These are phyloP conservation scores for Podila epicladia DNA, from an alignment of 192 early-diverging fungal species.

Conservation along the genomic window DNA sequence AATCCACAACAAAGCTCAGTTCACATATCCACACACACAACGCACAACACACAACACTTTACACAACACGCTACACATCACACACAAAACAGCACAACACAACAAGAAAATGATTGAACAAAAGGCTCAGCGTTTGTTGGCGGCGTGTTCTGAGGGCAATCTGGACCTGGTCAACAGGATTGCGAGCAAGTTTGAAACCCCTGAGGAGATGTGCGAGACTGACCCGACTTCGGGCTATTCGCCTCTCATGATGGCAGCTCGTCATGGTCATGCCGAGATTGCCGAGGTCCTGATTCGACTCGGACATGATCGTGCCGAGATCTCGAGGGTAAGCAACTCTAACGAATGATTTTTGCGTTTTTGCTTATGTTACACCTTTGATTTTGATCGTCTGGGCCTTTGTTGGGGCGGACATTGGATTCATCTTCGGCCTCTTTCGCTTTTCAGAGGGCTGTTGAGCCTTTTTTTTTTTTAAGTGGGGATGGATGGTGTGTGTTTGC, in stretches of 20 bases:
- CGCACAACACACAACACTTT: too few species aligned
- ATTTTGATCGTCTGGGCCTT: background rate
- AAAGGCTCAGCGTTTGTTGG: slow-evolving; percentile 38
- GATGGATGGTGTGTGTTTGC: too few species aligned
- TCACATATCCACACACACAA: background rate
- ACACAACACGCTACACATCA: background rate
- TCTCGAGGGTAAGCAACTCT: slow-evolving; percentile 25
- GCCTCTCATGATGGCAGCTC: slow-evolving; percentile 42
- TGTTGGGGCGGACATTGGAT: slow-evolving; percentile 5
- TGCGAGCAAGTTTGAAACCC: slow-evolving; percentile 38
- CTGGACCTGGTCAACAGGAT: slow-evolving; percentile 43
- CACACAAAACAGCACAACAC: background rate
- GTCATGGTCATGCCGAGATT: slow-evolving; percentile 40
- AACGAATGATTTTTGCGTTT: background rate
- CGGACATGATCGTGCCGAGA: slow-evolving; percentile 38
- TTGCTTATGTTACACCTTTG: background rate
- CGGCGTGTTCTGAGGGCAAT: slow-evolving; percentile 36
- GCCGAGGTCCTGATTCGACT: slow-evolving; percentile 41
- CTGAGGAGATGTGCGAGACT: slow-evolving; percentile 28
- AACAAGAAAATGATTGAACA: slow-evolving; percentile 28
- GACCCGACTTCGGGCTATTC: slow-evolving; percentile 40
- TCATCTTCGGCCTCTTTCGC: too few species aligned
- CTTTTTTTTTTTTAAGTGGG: too few species aligned
- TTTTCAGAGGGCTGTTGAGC: too few species aligned
- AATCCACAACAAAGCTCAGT: background rate